These are phyloP conservation scores for Dichotomopilus funicola DNA, from an alignment of 2,329 filamentous ascomycete species.

Conservation along the genomic window DNA sequence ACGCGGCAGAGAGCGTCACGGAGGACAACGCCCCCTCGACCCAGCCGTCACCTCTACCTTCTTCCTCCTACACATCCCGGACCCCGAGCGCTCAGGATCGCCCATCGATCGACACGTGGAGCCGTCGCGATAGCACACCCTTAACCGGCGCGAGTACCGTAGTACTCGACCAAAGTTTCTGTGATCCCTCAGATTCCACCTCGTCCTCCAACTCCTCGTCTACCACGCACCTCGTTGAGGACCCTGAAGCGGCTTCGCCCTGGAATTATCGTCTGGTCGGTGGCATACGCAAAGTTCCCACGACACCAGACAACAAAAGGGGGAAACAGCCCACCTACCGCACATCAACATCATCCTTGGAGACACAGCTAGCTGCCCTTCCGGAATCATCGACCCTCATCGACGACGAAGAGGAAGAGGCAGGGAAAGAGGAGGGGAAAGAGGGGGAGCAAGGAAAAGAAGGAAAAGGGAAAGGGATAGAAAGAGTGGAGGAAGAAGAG, in stretches of 20 bases:
- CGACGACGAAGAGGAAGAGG: constrained; percentile 15
- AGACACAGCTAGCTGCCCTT: constrained; percentile 29
- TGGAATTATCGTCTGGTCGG: constrained; percentile 51
- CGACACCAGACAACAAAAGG: constrained; percentile 37
- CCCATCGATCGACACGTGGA: constrained; percentile 42
- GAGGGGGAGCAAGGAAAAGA: too few relatives aligned
- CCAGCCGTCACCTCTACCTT: too few relatives aligned
- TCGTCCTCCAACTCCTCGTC: constrained; percentile 29
- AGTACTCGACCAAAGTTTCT: constrained; percentile 39
- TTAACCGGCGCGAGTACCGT: constrained; percentile 35
- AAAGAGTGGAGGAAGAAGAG: neutral
- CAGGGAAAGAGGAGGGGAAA: too few relatives aligned
- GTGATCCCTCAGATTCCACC: constrained; percentile 29
- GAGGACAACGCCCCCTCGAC: constrained; percentile 37
- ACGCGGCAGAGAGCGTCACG: constrained; percentile 13
- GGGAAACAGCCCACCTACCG: constrained; percentile 31
- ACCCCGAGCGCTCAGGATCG: constrained; percentile 45
- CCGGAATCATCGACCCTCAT: constrained; percentile 26
- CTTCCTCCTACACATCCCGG: constrained; percentile 32
- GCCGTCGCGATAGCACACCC: constrained; percentile 42
- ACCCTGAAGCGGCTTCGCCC: constrained; percentile 34
- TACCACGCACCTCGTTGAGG: constrained; percentile 31
- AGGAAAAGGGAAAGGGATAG: too few relatives aligned
- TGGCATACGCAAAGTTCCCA: constrained; percentile 47
- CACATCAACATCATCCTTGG: constrained; percentile 24